Conservation (phyloP, 345 rosid species). For the Fremontodendron californicum region DNA sequence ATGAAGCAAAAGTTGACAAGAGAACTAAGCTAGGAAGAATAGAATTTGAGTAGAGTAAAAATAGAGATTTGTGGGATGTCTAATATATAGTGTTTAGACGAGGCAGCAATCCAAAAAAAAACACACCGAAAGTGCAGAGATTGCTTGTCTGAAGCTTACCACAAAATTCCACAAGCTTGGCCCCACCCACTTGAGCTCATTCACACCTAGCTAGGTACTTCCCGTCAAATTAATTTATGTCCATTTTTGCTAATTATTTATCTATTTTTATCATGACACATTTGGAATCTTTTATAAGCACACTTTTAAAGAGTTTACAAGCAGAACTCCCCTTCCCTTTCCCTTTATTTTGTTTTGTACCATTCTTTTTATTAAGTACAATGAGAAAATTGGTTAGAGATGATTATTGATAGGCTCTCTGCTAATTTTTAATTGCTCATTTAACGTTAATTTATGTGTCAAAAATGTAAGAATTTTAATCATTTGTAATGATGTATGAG, state of each 20-base stretch:
- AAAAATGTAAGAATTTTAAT: no score
- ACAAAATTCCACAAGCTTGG: slow-evolving; percentile 12
- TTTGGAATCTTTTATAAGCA: no score
- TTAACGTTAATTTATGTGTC: no score
- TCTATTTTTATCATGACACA: no score
- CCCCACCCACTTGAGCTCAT: slow-evolving; percentile 42
- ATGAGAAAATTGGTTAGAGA: no score
- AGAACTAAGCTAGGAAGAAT: background rate
- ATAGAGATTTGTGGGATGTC: background rate
- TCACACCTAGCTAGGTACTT: slow-evolving; percentile 41
- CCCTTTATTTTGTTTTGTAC: no score
- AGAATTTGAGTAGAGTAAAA: slow-evolving; percentile 9
- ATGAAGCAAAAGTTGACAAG: background rate
- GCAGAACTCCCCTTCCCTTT: no score
- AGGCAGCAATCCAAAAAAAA: background rate
- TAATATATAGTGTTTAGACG: background rate
- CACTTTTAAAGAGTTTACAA: no score
- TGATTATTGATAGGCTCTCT: no score
- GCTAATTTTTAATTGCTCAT: no score
- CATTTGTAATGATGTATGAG: no score
- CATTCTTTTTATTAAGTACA: no score
- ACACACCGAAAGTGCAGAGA: slow-evolving; percentile 12
- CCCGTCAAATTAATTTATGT: slow-evolving; percentile 38
- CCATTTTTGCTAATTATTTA: slow-evolving; percentile 19
- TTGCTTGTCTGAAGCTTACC: background rate